These are phyloP conservation scores for Beauveria australis DNA, from an alignment of 2,329 filamentous ascomycete genomes.

Conservation along the genomic window DNA sequence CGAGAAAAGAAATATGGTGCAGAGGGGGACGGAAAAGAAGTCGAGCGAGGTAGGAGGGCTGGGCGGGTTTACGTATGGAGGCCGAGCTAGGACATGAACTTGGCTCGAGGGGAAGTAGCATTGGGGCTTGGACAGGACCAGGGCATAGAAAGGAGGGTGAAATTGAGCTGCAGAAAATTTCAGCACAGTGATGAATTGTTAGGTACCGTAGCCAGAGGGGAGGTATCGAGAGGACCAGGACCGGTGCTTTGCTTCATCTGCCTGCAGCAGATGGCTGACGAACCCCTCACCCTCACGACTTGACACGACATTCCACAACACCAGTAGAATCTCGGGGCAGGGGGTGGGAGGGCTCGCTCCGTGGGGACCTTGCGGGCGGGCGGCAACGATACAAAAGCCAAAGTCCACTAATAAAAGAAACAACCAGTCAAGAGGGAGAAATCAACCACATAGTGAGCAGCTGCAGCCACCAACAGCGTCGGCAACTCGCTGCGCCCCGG, in stretches of 20 bases:
- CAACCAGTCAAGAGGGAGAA: not conserved
- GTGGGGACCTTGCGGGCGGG: not conserved
- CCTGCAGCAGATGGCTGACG: not conserved
- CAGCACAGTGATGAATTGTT: not conserved
- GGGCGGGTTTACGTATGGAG: conserved; percentile 8
- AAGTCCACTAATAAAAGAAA: not conserved
- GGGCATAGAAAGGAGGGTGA: not conserved
- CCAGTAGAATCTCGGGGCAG: conserved; percentile 1
- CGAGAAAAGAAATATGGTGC: not conserved
- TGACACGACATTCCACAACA: not conserved
- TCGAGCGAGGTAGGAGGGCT: not conserved
- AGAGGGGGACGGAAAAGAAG: not conserved
- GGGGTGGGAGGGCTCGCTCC: not conserved
- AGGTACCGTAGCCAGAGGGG: not conserved
- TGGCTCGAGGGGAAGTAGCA: not conserved
- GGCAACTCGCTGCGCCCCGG: not conserved
- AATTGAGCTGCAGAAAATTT: not conserved
- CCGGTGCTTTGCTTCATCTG: not conserved
- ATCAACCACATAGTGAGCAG: not conserved
- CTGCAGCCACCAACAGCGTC: not conserved
- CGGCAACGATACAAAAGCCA: not conserved
- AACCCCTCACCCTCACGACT: conserved; percentile 2
- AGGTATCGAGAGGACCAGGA: not conserved
- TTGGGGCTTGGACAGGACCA: conserved; percentile 1
- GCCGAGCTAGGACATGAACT: not conserved